These are phyloP conservation scores for Penicillium rolfsii DNA, from an alignment of 2,329 filamentous ascomycete genomes.

Conservation along the genomic window DNA sequence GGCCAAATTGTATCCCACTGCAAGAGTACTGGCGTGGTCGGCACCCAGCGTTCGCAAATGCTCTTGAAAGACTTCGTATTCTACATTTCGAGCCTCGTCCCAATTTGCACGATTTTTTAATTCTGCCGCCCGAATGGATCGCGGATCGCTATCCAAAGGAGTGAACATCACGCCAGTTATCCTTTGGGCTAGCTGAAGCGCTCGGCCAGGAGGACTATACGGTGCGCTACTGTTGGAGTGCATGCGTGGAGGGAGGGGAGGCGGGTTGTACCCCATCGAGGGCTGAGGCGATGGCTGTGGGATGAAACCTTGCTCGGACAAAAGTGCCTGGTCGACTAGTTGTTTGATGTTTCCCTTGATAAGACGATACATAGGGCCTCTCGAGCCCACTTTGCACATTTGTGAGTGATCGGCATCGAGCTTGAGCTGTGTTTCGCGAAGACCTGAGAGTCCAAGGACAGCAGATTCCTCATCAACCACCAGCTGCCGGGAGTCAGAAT, in stretches of 20 bases:
- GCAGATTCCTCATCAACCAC: slow-evolving; percentile 44
- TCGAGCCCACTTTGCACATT: slow-evolving; percentile 39
- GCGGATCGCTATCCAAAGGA: slow-evolving; percentile 33
- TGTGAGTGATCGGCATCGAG: slow-evolving; percentile 42
- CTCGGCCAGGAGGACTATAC: slow-evolving; percentile 23
- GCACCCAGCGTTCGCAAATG: slow-evolving; percentile 33
- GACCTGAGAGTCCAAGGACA: slow-evolving; percentile 37
- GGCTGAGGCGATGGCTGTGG: slow-evolving; percentile 27
- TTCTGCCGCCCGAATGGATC: slow-evolving; percentile 32
- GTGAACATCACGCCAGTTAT: slow-evolving; percentile 28
- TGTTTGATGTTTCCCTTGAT: slow-evolving; percentile 41
- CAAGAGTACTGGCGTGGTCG: slow-evolving; percentile 36
- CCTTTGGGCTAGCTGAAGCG: slow-evolving; percentile 15
- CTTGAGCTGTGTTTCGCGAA: slow-evolving; percentile 41
- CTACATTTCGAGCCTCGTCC: slow-evolving; percentile 35
- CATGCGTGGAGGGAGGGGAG: slow-evolving; percentile 34
- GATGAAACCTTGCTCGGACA: slow-evolving; percentile 37
- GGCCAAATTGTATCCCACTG: slow-evolving; percentile 33
- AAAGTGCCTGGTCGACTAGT: slow-evolving; percentile 35
- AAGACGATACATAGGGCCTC: slow-evolving; percentile 37
- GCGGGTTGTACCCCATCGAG: slow-evolving; percentile 15
- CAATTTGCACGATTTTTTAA: slow-evolving; percentile 34
- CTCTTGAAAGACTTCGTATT: slow-evolving; percentile 38
- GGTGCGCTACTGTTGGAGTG: slow-evolving; percentile 35
- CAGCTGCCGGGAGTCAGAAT: slow-evolving; percentile 29